Evolutionary conservation across 2,329 filamentous ascomycete genomes (phyloP).

Genomic region (Cordyceps tenuipes): DNA sequence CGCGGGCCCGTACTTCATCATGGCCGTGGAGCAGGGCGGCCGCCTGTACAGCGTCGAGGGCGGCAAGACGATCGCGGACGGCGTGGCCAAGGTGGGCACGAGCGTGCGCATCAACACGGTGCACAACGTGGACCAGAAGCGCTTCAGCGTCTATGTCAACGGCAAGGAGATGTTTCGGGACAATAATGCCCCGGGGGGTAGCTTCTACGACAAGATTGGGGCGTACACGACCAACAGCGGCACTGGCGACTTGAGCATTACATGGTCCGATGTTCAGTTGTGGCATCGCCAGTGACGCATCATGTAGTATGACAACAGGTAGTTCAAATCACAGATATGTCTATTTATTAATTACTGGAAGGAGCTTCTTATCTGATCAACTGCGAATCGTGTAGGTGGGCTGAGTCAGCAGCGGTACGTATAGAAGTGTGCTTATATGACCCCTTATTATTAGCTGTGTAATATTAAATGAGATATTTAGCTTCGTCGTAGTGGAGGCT

Average conservation of each 20-base stretch:
- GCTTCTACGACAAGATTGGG: conserved; percentile 20
- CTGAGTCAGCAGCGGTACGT: too few species aligned
- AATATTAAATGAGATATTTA: too few species aligned
- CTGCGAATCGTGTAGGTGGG: not conserved
- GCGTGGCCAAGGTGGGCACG: conserved; percentile 15
- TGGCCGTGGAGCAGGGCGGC: conserved; percentile 15
- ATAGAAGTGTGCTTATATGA: too few species aligned
- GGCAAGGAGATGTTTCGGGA: conserved; percentile 16
- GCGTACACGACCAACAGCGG: conserved; percentile 19
- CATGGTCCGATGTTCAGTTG: conserved; percentile 6
- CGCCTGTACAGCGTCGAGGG: conserved; percentile 18
- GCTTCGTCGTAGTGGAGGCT: too few species aligned
- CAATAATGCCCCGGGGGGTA: conserved; percentile 16
- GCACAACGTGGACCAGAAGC: conserved; percentile 15
- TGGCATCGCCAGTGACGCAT: not conserved
- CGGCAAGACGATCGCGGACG: conserved; percentile 15
- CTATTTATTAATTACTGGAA: too few species aligned
- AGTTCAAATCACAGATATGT: too few species aligned
- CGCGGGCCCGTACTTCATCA: conserved; percentile 16
- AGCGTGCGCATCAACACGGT: conserved; percentile 20
- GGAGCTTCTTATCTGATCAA: too few species aligned
- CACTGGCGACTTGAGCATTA: conserved; percentile 11
- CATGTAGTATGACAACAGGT: too few species aligned
- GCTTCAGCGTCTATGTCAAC: conserved; percentile 19
- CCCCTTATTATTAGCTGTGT: too few species aligned